These are phyloP conservation scores for Pilasporangium apinafurcum DNA, from an alignment of 352 stramenopile genomes.

Conservation along the genomic window DNA sequence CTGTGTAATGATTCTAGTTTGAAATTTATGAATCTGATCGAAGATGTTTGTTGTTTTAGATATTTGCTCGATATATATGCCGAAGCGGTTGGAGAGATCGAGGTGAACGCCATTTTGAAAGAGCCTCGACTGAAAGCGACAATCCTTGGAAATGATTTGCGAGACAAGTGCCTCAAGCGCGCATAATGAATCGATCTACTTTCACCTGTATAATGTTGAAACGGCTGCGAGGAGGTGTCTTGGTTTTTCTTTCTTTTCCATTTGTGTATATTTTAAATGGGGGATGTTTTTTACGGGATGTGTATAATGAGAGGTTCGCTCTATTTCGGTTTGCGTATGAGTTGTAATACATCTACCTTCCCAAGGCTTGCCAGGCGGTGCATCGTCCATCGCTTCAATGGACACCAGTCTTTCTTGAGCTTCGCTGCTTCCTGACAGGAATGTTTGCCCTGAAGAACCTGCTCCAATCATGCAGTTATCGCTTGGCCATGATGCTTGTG, in stretches of 20 bases:
- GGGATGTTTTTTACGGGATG: no score
- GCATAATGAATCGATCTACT: not conserved
- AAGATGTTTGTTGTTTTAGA: conserved; percentile 5
- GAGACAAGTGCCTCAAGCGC: conserved; percentile 22
- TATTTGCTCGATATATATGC: conserved; percentile 19
- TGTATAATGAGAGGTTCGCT: not conserved
- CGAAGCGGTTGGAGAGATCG: conserved; percentile 10
- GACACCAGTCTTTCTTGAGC: conserved; percentile 1
- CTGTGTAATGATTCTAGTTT: not conserved
- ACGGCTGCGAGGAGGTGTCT: not conserved
- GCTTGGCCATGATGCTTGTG: conserved; percentile 43
- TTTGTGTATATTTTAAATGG: no score
- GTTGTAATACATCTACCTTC: conserved; percentile 14
- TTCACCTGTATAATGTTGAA: no score
- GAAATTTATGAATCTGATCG: not conserved
- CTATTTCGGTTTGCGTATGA: conserved; percentile 8
- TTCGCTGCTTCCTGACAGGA: not conserved
- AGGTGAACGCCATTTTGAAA: conserved; percentile 12
- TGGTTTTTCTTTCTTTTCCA: not conserved
- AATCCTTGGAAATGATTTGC: conserved; percentile 22
- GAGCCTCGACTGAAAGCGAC: conserved; percentile 21
- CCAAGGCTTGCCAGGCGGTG: conserved; percentile 8
- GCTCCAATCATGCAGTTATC: conserved; percentile 18
- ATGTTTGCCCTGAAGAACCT: conserved; percentile 7
- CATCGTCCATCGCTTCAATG: conserved; percentile 18